These are phyloP conservation scores for Camelina neglecta DNA, from an alignment of 345 rosid genomes.

Conservation along the genomic window DNA sequence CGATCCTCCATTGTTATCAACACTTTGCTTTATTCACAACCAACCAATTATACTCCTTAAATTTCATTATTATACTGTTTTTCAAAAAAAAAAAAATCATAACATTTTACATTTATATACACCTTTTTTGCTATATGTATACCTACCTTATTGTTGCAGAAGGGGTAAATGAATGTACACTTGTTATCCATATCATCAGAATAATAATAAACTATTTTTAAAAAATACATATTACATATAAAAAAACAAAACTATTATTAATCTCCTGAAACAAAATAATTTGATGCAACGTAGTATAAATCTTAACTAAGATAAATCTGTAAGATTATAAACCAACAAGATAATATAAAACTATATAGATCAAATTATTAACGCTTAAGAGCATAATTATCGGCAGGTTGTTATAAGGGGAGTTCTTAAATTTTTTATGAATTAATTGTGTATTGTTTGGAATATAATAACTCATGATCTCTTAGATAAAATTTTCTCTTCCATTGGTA, in stretches of 20 bases:
- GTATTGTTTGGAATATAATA: too few relatives aligned
- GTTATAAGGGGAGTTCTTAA: too few relatives aligned
- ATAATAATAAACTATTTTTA: background rate
- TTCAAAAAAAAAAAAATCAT: background rate
- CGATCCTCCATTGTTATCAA: conserved; percentile 5
- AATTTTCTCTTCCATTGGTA: too few relatives aligned
- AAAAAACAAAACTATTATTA: background rate
- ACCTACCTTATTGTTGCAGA: background rate
- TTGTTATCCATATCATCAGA: background rate
- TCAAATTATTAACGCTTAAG: background rate
- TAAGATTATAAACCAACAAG: background rate
- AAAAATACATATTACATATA: background rate
- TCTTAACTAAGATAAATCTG: background rate
- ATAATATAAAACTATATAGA: background rate
- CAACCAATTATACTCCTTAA: background rate
- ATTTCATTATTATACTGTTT: background rate
- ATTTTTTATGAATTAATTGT: too few relatives aligned
- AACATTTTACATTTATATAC: background rate
- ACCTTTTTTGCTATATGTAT: background rate
- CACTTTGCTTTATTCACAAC: conserved; percentile 35
- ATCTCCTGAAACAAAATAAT: too few relatives aligned
- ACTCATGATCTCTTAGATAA: too few relatives aligned
- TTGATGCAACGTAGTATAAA: background rate
- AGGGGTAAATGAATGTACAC: background rate
- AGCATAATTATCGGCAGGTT: too few relatives aligned